phyloP scores from a whole-genome alignment of 2,329 filamentous ascomycete genomes.

The Shiraia sp. region DNA sequence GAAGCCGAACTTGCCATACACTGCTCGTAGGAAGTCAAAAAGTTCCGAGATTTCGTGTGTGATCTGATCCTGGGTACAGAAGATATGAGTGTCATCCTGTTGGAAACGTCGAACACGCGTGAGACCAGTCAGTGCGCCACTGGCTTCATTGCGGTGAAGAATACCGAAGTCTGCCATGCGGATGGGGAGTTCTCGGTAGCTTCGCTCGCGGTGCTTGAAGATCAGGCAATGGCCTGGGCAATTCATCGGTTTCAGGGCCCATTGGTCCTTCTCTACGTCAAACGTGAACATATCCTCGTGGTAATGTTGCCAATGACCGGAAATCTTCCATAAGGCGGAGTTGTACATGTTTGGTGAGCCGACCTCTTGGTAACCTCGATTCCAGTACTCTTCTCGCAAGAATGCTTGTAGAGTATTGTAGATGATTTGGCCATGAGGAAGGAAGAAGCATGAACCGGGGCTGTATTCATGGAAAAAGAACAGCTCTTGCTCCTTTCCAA shows the following conservation, averaged over 20 bases:
- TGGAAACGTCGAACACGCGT: slow-evolving; percentile 93
- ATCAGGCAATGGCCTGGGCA: slow-evolving; percentile 93
- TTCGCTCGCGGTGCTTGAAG: slow-evolving; percentile 80
- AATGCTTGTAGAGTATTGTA: slow-evolving; percentile 86
- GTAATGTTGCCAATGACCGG: slow-evolving; percentile 91
- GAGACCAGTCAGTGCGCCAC: slow-evolving; percentile 85
- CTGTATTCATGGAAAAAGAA: slow-evolving; percentile 96
- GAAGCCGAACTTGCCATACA: slow-evolving; percentile 84
- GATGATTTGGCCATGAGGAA: slow-evolving; percentile 90
- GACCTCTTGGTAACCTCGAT: slow-evolving; percentile 92
- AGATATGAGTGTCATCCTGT: slow-evolving; percentile 96
- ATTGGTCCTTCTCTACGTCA: slow-evolving; percentile 78
- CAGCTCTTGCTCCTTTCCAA: slow-evolving; percentile 93
- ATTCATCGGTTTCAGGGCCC: slow-evolving; percentile 96
- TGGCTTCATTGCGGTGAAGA: slow-evolving; percentile 92
- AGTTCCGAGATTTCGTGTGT: slow-evolving; percentile 75
- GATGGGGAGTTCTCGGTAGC: slow-evolving; percentile 87
- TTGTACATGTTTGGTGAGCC: slow-evolving; percentile 98
- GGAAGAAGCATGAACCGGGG: slow-evolving; percentile 90
- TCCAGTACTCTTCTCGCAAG: slow-evolving; percentile 86
- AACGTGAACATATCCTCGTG: slow-evolving; percentile 96
- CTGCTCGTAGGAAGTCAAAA: slow-evolving; percentile 82
- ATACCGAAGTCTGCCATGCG: slow-evolving; percentile 95
- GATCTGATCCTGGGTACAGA: slow-evolving; percentile 83
- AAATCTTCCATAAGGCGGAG: slow-evolving; percentile 87